Base-by-base conservation (phyloP, 106 monocot species). In the Apostasia shenzhenica region DNA sequence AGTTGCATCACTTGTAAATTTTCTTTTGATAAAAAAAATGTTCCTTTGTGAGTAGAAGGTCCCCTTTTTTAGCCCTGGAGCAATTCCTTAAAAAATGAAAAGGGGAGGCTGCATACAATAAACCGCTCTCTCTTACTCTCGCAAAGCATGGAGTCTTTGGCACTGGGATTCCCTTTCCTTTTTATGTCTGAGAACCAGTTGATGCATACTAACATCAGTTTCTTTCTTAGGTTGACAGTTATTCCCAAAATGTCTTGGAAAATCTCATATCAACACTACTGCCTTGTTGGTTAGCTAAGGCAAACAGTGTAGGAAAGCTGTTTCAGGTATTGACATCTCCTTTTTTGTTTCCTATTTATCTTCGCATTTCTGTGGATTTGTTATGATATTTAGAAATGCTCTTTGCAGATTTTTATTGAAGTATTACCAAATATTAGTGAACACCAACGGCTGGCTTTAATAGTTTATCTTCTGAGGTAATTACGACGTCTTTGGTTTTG, bases 231-330 rank as follows among this genome's bases (percentile, higher is more conserved):
- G 82, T 68, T 73, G 93, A 90, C 61, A 71, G 75, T 50, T 87
- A 99, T 57, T 99, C 99, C 0, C 93, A 90, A 78, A 84, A 72
- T 69, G 78, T 88, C 14, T 54, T 93, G 72, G 99, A 99, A 75
- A 80, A 88, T 59, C 66, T 99, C 52, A 83, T 99, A 68, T 82
- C 90, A 14, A 75, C 75, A 41, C 69, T 99, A 55, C 81, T 99
- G 54, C 92, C 99, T 8, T 90, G 87, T 77, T 87, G 86, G 92
- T 48, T 89, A 66, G 72, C 99, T 56, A 85, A 70, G 56, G 78
- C 81, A 4, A 67, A 73, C 54, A 87, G 87, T 55, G 68, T 82
- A 53, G 83, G 86, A 14, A 61, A 83, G 62, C 72, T 95, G 61
- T 81, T 95, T 69, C 55, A 91, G 88, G 95, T 95, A 78, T 65